phyloP scores from a whole-genome alignment of 495 filamentous ascomycete species.

The Trichoderma orchidacearum region DNA sequence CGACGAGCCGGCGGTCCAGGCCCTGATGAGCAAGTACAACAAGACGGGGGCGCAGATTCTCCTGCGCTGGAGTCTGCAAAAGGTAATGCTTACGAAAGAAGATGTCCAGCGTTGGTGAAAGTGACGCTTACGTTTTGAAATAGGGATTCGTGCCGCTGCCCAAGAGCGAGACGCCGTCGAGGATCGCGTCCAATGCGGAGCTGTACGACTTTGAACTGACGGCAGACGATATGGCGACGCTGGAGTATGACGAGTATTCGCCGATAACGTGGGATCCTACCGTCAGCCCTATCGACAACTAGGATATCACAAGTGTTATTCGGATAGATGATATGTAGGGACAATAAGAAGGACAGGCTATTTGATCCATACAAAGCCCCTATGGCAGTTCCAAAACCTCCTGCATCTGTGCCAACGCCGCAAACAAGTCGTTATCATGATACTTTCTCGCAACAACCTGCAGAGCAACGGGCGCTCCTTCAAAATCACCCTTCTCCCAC shows the following conservation, averaged over 20 bases:
- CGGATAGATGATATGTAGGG: too few species aligned
- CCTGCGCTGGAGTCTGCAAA: slow-evolving; percentile 24
- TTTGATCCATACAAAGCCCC: neutral
- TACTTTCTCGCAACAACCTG: slow-evolving; percentile 7
- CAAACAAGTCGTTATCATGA: slow-evolving; percentile 8
- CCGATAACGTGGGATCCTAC: neutral
- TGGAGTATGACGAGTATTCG: slow-evolving; percentile 27
- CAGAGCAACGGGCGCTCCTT: slow-evolving; percentile 5
- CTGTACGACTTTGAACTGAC: slow-evolving; percentile 53
- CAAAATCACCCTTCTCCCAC: slow-evolving; percentile 7
- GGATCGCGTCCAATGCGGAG: slow-evolving; percentile 51
- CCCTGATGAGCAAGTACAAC: slow-evolving; percentile 40
- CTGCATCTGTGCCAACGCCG: slow-evolving; percentile 4
- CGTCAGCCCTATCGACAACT: neutral
- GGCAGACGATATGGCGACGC: slow-evolving; percentile 43
- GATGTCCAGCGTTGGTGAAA: neutral
- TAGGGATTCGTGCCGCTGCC: slow-evolving; percentile 62
- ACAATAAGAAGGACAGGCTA: neutral
- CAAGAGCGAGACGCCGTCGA: slow-evolving; percentile 50
- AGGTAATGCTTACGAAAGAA: neutral
- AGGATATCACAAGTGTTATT: too few species aligned
- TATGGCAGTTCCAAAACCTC: slow-evolving; percentile 5
- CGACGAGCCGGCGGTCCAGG: slow-evolving; percentile 33
- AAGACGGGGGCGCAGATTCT: slow-evolving; percentile 50
- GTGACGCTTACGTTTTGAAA: slow-evolving; percentile 2